A percentile compares a stretch with the other conserved stretches of the same genome.
Conservation (phyloP, 23 red algal species). For the Gracilaria vermiculophylla region DNA sequence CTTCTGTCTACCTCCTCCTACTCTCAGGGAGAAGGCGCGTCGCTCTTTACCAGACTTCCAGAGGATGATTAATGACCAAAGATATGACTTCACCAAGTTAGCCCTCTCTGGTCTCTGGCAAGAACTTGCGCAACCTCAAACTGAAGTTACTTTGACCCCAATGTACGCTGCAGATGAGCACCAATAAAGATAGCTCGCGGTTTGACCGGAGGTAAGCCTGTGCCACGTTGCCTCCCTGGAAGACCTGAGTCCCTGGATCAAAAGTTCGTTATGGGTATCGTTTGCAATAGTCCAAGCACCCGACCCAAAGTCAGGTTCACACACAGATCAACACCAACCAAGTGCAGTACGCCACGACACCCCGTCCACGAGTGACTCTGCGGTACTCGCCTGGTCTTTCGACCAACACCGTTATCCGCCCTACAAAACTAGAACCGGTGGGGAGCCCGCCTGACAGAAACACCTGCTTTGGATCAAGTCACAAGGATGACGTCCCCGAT, state of each 20-base stretch:
- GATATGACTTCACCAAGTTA: background rate
- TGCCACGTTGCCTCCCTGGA: background rate
- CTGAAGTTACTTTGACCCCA: background rate
- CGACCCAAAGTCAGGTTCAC: too few species aligned
- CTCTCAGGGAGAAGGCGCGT: constrained; percentile 1
- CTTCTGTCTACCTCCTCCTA: too few species aligned
- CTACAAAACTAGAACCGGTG: constrained; percentile 2
- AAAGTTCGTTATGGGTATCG: constrained; percentile 11
- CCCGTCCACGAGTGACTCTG: background rate
- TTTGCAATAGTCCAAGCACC: too few species aligned
- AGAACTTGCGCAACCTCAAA: constrained; percentile 16
- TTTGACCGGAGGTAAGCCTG: background rate
- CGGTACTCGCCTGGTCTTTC: background rate
- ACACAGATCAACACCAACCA: too few species aligned
- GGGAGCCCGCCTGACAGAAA: background rate
- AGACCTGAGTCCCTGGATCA: background rate
- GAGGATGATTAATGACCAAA: constrained; percentile 26
- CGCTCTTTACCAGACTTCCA: constrained; percentile 22
- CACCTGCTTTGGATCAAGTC: background rate
- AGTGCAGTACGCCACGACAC: background rate
- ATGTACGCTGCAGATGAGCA: background rate
- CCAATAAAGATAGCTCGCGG: background rate
- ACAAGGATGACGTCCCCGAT: background rate
- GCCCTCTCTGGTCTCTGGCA: background rate
- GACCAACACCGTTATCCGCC: constrained; percentile 20